Base-by-base conservation (phyloP, 345 rosid species). In the Lepidium sativum region DNA sequence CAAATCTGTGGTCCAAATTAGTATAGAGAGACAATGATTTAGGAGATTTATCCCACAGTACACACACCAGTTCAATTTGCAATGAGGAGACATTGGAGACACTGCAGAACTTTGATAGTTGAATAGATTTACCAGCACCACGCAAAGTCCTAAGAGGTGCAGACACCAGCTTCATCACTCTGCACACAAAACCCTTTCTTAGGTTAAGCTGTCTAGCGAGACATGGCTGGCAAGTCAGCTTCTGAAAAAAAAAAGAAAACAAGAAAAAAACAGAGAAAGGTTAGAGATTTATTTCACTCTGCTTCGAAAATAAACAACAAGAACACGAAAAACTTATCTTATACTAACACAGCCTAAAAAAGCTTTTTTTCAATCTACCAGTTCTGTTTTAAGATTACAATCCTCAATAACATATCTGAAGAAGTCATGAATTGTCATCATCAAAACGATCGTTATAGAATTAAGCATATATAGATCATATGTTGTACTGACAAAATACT, bases 1-100 rank as follows among this genome's bases (percentile, higher is more conserved):
- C 13, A 50, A 17, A 16, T 25, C 6, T n/a, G 7, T 13, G 50
- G 10, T 9, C 31, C 37, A 54, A 42, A 34, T 2, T 2, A 33
- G 25, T 9, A 35, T 6, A 0, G 21, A 14, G 38, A 47, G n/a
- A 63, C 20, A 37, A 44, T 9, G 35, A 27, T 38, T 10, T 4
- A 48, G n/a, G 58, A 58, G 42, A 49, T 7, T 5, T 27, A 29
- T 8, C 16, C 29, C n/a, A 39, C 2, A 17, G 29, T 14, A 47
- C 55, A 57, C 81, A 79, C 38, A 89, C 97, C 94, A 92, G 63
- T 79, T 92, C 98, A 9, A 92, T 92, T 74, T 92, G 96, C 79
- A 92, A 76, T 9, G 96, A 87, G 45, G 91, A 79, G 77, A 78
- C 32, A 32, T 52, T 89, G 14, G 89, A 75, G 60, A 87, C 84